Evolutionary conservation across 2,329 filamentous ascomycete genomes (phyloP), one percentile per base, ranked within the genome.

Genomic region (Alternaria incomplexa): DNA sequence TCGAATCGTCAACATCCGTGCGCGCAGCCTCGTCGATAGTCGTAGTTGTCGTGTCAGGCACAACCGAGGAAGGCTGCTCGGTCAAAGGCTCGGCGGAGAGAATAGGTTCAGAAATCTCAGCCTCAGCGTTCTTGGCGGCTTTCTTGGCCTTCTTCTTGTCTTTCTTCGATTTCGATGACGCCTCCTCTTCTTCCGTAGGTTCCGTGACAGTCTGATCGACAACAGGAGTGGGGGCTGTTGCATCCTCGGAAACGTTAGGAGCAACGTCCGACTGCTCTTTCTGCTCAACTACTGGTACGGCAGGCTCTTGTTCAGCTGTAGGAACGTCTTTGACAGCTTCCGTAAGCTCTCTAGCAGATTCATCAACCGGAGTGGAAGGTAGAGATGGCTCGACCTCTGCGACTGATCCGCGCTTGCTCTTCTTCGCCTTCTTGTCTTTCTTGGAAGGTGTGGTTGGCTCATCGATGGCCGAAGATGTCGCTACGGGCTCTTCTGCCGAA

Each of bases 61-160:
- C 11, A 15, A 28, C 36, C 32, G 36, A 25, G 25, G 51, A 25
- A 54, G 52, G 13, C 52, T 44, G 52, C 22, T 54, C 46, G 9
- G 7, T 12, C 17, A 22, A 26, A 44, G 61, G 55, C 15, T 61
- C 57, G 9, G 40, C 13, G 13, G 32, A 26, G 7, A 55, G 12
- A 4, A 26, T 6, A 20, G 58, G 25, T 6, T 52, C 58, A 25
- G 60, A 46, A 46, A 47, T n/a, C 26, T 60, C 52, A 46, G 46
- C 32, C 12, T 69, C 61, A 1, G 56, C 43, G 5, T 58, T 23
- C 48, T 71, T 72, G 12, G 58, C 61, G 4, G 57, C 58, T 50
- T 73, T 73, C 62, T 73, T 71, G 6, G 63, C 70, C 44, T 72
- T 73, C 56, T 73, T 73, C 57, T 68, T 68, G 15, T 71, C 71